phyloP scores from a whole-genome alignment of 768 basidiomycete species.

The Suillus discolor region DNA sequence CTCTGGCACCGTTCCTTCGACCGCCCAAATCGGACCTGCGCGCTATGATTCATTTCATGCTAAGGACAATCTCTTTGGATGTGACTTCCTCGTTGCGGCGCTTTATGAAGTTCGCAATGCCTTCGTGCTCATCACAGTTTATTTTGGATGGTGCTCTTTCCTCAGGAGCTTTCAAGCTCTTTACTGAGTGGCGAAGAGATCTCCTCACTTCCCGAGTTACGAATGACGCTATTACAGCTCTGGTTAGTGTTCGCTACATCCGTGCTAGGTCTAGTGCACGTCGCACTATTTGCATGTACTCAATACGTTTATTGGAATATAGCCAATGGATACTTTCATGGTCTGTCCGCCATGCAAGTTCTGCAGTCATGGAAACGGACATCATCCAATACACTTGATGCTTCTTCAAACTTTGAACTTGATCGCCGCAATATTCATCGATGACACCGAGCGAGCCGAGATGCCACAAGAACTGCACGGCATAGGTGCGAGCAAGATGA shows the following conservation, averaged over 20 bases:
- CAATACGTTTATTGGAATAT: constrained; percentile 26
- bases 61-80: constrained; percentile 21
- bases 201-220: constrained; percentile 12
- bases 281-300: constrained; percentile 19
- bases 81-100: constrained; percentile 25
- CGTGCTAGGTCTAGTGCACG: constrained; percentile 19
- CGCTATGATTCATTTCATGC: constrained; percentile 30
- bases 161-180: constrained; percentile 12
- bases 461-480: background rate
- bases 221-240: constrained; percentile 9
- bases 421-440: constrained; percentile 41
- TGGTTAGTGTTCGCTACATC: constrained; percentile 30
- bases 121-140: constrained; percentile 15
- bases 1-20: constrained; percentile 39
- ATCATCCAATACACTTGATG: constrained; percentile 31
- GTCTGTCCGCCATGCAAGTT: constrained; percentile 37
- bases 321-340: constrained; percentile 57
- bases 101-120: constrained; percentile 19
- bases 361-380: constrained; percentile 27
- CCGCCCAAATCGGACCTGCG: constrained; percentile 12
- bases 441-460: constrained; percentile 27
- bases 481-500: constrained; percentile 4
- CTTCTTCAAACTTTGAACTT: constrained; percentile 47
- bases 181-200: constrained; percentile 18
- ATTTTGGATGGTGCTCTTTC: constrained; percentile 24